These are phyloP conservation scores for Solanum pinnatisectum DNA, from an alignment of 257 asterid genomes.

Conservation along the genomic window DNA sequence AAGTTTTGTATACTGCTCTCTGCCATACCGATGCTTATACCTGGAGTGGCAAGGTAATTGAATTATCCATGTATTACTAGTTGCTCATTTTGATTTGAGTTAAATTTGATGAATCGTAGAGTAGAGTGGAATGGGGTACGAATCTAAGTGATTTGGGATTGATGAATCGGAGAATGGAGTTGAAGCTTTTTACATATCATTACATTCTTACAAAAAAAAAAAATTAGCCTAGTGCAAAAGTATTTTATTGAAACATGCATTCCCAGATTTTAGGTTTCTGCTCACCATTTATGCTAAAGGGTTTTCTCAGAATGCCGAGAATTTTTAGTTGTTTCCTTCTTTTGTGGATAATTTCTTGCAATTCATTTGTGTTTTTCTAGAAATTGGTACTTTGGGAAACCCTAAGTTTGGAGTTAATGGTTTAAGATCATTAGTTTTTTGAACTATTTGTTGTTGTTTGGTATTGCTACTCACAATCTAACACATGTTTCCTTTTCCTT, in stretches of 20 bases:
- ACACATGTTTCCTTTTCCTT: constrained; percentile 5
- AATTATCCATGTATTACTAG: not conserved
- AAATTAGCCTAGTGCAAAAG: not conserved
- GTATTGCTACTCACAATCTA: not conserved
- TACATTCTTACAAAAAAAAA: not conserved
- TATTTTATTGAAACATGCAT: not conserved
- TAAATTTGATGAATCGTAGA: not conserved
- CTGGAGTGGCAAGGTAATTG: constrained; percentile 74
- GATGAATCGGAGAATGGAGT: not conserved
- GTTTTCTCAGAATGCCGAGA: not conserved
- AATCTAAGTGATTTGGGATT: not conserved
- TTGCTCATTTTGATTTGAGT: not conserved
- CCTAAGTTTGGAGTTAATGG: not conserved
- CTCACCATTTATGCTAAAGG: not conserved
- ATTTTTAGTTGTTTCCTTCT: not conserved
- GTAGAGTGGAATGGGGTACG: not conserved
- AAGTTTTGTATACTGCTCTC: constrained; percentile 69
- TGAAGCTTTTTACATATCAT: not conserved
- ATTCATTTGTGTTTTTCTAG: not conserved
- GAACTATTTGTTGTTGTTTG: not conserved
- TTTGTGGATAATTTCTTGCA: not conserved
- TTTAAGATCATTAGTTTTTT: not conserved
- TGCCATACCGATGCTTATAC: constrained; percentile 96
- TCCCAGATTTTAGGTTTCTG: not conserved
- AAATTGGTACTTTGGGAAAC: not conserved